Percentiles rank a stretch among this genome's conserved stretches.
These are phyloP conservation scores for Alternaria ventricosa DNA, from an alignment of 2,329 filamentous ascomycete species.

Conservation along the genomic window DNA sequence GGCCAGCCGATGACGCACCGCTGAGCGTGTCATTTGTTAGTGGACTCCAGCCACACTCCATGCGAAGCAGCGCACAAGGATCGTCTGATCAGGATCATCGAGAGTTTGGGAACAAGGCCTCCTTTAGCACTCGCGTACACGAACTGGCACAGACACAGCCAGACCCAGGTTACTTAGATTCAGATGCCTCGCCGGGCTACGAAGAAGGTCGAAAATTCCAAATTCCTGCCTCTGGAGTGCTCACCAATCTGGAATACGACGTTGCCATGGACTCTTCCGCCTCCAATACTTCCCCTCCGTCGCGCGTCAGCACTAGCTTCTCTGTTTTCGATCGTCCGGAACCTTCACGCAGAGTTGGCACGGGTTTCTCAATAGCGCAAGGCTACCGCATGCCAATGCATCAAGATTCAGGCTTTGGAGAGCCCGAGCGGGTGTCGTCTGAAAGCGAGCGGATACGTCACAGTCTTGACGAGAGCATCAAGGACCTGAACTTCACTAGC, in stretches of 20 bases:
- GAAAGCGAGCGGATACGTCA: constrained; percentile 36
- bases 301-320: constrained; percentile 36
- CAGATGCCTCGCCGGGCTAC: constrained; percentile 8
- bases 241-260: constrained; percentile 42
- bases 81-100: constrained; percentile 18
- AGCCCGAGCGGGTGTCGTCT: constrained; percentile 22
- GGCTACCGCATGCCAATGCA: constrained; percentile 39
- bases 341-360: constrained; percentile 17
- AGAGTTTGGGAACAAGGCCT: constrained; percentile 34
- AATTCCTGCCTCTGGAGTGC: constrained; percentile 25
- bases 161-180: constrained; percentile 5
- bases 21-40: constrained; percentile 30
- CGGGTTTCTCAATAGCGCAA: constrained; percentile 30
- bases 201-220: constrained; percentile 19
- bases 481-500: constrained; percentile 15
- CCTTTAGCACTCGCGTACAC: constrained; percentile 46
- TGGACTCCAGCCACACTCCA: constrained; percentile 26
- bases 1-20: constrained; percentile 33
- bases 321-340: constrained; percentile 32
- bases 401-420: constrained; percentile 46
- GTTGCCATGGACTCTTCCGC: constrained; percentile 38
- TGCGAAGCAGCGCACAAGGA: constrained; percentile 14
- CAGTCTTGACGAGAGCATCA: constrained; percentile 33
- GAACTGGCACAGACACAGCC: constrained; percentile 28
- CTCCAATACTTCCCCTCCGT: constrained; percentile 30